These are phyloP conservation scores for Colletotrichum shisoi DNA, from an alignment of 2,329 filamentous ascomycete genomes.

Conservation along the genomic window DNA sequence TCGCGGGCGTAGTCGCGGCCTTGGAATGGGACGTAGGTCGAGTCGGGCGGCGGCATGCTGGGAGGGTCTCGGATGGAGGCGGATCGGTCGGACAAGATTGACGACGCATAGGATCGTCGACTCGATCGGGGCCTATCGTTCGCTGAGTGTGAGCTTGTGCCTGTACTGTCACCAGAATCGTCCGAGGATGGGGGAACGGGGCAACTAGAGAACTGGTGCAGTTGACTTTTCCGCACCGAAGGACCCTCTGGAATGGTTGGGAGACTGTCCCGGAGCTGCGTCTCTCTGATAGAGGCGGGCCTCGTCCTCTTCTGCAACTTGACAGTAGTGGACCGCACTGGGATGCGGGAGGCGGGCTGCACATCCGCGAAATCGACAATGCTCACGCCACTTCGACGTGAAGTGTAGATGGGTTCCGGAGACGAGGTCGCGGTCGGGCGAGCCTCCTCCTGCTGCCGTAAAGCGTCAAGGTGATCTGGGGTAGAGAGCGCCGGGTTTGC, in stretches of 20 bases:
- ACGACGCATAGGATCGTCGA: slow-evolving; percentile 62
- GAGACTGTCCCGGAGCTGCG: slow-evolving; percentile 52
- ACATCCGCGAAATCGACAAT: slow-evolving; percentile 24
- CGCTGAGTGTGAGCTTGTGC: slow-evolving; percentile 53
- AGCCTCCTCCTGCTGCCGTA: slow-evolving; percentile 52
- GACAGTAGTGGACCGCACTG: slow-evolving; percentile 51
- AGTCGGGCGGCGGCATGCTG: slow-evolving; percentile 69
- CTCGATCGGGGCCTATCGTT: slow-evolving; percentile 56
- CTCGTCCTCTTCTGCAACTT: slow-evolving; percentile 59
- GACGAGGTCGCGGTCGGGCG: slow-evolving; percentile 38
- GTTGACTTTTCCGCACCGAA: slow-evolving; percentile 54
- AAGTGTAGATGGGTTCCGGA: slow-evolving; percentile 18
- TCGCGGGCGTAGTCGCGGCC: slow-evolving; percentile 52
- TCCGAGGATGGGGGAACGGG: slow-evolving; percentile 39
- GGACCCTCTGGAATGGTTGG: slow-evolving; percentile 62
- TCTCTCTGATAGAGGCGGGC: slow-evolving; percentile 44
- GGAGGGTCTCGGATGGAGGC: slow-evolving; percentile 66
- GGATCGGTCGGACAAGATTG: slow-evolving; percentile 57
- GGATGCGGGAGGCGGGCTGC: slow-evolving; percentile 41
- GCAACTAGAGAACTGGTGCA: slow-evolving; percentile 48
- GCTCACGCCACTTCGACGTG: slow-evolving; percentile 13
- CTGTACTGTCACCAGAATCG: slow-evolving; percentile 30
- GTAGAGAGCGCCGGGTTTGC: slow-evolving; percentile 45
- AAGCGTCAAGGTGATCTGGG: slow-evolving; percentile 49
- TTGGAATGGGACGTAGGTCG: slow-evolving; percentile 67